These are phyloP conservation scores for Populus ilicifolia DNA, from an alignment of 345 rosid species.

Conservation along the genomic window DNA sequence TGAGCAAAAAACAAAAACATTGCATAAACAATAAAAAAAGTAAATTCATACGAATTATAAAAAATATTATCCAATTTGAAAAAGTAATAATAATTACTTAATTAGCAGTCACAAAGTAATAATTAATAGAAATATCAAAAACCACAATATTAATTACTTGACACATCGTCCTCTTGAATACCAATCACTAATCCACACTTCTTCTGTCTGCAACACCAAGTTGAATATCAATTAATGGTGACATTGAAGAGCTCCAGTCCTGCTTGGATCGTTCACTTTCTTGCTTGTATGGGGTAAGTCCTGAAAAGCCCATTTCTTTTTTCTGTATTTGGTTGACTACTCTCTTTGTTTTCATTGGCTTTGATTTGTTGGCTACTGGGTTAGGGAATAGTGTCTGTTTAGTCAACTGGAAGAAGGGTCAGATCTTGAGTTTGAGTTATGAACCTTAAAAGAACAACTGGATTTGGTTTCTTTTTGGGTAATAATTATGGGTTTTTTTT, in stretches of 20 bases:
- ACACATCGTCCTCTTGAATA: neutral
- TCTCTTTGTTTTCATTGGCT: neutral
- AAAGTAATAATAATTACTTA: neutral
- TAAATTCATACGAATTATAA: neutral
- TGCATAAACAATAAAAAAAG: neutral
- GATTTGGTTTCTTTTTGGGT: neutral
- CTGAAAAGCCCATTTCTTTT: neutral
- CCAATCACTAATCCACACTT: neutral
- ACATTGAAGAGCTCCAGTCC: slow-evolving; percentile 24
- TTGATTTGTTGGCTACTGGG: neutral
- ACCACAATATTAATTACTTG: neutral
- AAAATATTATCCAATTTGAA: neutral
- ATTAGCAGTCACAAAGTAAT: neutral
- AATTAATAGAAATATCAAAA: neutral
- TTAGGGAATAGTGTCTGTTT: neutral
- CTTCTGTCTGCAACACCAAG: neutral
- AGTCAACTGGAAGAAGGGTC: neutral
- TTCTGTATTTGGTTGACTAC: neutral
- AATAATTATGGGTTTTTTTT: neutral
- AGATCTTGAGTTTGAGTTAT: neutral
- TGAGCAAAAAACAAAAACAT: neutral
- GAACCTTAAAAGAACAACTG: neutral
- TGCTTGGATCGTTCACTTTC: slow-evolving; percentile 50
- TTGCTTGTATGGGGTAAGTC: slow-evolving; percentile 56
- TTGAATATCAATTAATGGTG: slow-evolving; percentile 28